Evolutionary conservation across 306 rosid genomes (phyloP).

Genomic region (Prunus salicina): DNA sequence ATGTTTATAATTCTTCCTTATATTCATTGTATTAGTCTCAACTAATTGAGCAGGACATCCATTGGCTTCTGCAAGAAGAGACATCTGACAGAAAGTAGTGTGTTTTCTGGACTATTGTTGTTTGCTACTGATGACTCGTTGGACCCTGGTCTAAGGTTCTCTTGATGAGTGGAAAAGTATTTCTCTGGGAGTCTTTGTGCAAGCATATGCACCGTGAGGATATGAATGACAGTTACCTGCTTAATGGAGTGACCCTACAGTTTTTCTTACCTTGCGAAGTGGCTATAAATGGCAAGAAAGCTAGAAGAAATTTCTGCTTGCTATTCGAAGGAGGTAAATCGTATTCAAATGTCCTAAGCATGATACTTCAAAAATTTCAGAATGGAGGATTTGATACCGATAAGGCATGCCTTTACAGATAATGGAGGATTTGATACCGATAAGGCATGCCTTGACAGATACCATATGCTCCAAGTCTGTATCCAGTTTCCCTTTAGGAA

Average conservation of each 20-base stretch:
- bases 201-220: background rate
- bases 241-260: background rate
- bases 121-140: background rate
- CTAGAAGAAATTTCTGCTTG: background rate
- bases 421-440: background rate
- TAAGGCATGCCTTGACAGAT: background rate
- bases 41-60: slow-evolving; percentile 30
- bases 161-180: background rate
- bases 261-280: background rate
- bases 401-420: background rate
- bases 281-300: background rate
- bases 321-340: background rate
- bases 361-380: background rate
- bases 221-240: background rate
- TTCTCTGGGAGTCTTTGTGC: background rate
- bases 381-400: background rate
- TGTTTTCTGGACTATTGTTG: background rate
- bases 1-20: background rate
- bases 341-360: background rate
- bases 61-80: slow-evolving; percentile 34
- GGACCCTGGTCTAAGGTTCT: background rate
- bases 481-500: background rate
- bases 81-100: slow-evolving; percentile 13
- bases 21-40: background rate
- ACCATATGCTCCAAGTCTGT: background rate